Evolutionary conservation across 768 basidiomycete species (phyloP).

Genomic region (Boletus rufocinnamomeus): DNA sequence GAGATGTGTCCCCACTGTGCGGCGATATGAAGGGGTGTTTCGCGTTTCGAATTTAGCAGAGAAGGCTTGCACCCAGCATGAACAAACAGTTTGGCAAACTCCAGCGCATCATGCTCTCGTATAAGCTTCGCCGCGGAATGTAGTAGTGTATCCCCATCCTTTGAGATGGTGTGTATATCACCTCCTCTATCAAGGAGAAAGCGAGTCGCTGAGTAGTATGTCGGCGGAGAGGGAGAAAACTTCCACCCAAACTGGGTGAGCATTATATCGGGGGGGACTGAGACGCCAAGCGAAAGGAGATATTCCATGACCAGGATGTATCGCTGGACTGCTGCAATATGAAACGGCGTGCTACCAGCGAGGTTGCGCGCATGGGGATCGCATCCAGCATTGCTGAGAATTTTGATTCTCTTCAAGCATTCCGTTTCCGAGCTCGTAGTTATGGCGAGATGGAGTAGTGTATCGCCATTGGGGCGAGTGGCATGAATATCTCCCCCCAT

Average conservation of each 20-base stretch:
- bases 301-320: not conserved
- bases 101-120: not conserved
- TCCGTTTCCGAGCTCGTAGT: accelerated
- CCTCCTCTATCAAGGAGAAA: not conserved
- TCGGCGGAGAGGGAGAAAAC: not conserved
- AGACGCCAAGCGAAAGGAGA: not conserved
- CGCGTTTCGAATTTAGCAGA: not conserved
- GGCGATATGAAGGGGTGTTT: not conserved
- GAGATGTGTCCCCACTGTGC: not conserved
- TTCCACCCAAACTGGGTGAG: not conserved
- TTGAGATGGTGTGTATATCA: not conserved
- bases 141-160: not conserved
- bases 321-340: not conserved
- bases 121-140: not conserved
- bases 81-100: not conserved
- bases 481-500: too few relatives aligned
- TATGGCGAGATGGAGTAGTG: too few relatives aligned
- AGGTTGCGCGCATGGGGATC: not conserved
- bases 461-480: too few relatives aligned
- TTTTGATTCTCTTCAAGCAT: not conserved
- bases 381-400: not conserved
- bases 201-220: not conserved
- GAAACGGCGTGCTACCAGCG: not conserved
- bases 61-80: not conserved
- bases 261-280: not conserved